Conservation (phyloP, 2,329 filamentous ascomycete species). For the Xylariaceae sp. region DNA sequence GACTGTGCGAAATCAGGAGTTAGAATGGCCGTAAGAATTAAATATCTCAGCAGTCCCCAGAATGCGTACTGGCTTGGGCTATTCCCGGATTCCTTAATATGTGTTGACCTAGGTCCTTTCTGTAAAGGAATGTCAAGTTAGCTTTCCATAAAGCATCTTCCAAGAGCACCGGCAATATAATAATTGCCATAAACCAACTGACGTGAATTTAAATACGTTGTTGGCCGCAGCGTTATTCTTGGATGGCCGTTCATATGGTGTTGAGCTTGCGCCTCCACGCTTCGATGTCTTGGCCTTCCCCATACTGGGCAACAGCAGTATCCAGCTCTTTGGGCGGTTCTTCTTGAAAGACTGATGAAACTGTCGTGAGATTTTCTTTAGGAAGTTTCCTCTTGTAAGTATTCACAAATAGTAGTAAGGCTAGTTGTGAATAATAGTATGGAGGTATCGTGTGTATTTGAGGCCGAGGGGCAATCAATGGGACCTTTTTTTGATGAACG, state of each 20-base stretch:
- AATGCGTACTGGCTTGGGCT: slow-evolving; percentile 26
- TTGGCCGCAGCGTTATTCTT: slow-evolving; percentile 57
- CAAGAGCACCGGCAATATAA: background rate
- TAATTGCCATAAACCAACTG: background rate
- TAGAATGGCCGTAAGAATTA: background rate
- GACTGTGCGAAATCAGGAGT: slow-evolving; percentile 74
- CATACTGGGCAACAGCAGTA: slow-evolving; percentile 35
- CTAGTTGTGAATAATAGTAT: background rate
- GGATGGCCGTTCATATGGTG: slow-evolving; percentile 51
- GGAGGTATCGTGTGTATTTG: slow-evolving; percentile 1
- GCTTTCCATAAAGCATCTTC: too few species aligned
- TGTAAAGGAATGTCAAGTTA: slow-evolving; percentile 7
- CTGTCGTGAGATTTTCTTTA: background rate
- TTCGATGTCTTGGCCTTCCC: slow-evolving; percentile 50
- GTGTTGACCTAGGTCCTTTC: slow-evolving; percentile 75
- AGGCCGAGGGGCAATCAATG: slow-evolving; percentile 15
- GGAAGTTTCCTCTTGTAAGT: background rate
- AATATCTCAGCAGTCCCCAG: background rate
- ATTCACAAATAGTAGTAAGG: background rate
- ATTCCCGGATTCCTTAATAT: slow-evolving; percentile 66
- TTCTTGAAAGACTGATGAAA: background rate
- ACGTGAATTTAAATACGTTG: slow-evolving; percentile 92
- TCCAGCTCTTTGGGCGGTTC: slow-evolving; percentile 23
- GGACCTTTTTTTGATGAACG: slow-evolving; percentile 24
- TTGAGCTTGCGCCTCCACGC: slow-evolving; percentile 42